Conservation (phyloP, 306 rosid species). For the Canavalia gladiata region DNA sequence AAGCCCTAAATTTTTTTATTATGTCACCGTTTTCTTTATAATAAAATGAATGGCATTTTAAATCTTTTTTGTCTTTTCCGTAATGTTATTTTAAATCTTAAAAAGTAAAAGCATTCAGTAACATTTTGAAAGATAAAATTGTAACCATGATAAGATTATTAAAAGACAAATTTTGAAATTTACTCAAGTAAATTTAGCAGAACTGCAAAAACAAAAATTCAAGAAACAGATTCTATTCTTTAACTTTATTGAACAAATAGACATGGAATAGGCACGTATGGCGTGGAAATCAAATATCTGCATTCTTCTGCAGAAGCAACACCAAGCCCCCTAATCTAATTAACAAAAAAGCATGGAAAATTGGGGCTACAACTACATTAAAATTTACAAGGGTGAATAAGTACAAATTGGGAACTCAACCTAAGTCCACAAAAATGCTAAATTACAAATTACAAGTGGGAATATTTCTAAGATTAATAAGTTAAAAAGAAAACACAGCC, state of each 20-base stretch:
- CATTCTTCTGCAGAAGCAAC: conserved; percentile 84
- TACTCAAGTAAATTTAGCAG: neutral
- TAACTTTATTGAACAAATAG: conserved; percentile 60
- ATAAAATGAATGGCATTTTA: neutral
- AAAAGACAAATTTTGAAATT: neutral
- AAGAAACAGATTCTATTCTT: conserved; percentile 43
- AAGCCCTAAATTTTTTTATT: neutral
- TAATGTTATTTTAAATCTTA: neutral
- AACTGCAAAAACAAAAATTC: neutral
- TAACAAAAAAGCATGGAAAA: conserved; percentile 60
- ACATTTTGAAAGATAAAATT: neutral
- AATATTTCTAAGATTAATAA: conserved; percentile 59
- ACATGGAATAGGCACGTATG: conserved; percentile 58
- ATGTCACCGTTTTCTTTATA: neutral
- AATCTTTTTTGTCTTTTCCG: too few relatives aligned
- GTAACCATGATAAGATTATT: neutral
- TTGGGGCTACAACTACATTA: conserved; percentile 67
- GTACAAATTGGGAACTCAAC: conserved; percentile 63
- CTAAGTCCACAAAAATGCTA: conserved; percentile 58
- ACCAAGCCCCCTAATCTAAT: conserved; percentile 58
- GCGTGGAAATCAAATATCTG: conserved; percentile 64
- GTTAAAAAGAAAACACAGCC: conserved; percentile 50
- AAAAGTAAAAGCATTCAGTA: neutral
- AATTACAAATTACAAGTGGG: conserved; percentile 59
- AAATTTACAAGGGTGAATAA: conserved; percentile 61